Evolutionary conservation across 2,329 filamentous ascomycete genomes (phyloP).

Genomic region (Fusarium abutilonis): DNA sequence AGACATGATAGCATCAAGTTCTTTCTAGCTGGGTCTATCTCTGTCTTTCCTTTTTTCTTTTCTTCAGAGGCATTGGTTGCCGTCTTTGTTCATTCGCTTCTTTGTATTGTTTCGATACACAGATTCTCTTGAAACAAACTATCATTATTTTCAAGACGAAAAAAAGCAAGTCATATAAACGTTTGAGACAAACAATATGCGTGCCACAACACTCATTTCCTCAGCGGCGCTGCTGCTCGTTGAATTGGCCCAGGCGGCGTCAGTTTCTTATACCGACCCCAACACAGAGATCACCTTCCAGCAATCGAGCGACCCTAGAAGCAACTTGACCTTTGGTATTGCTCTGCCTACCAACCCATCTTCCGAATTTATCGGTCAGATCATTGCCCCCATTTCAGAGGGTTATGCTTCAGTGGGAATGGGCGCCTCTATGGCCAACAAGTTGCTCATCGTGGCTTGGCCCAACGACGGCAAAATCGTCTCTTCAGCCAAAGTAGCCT

Average conservation of each 20-base stretch:
- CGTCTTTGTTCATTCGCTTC: slow-evolving; percentile 27
- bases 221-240: slow-evolving; percentile 35
- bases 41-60: slow-evolving; percentile 12
- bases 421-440: slow-evolving; percentile 66
- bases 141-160: slow-evolving; percentile 1
- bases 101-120: slow-evolving; percentile 4
- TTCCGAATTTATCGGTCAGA: slow-evolving; percentile 66
- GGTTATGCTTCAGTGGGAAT: slow-evolving; percentile 66
- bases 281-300: slow-evolving; percentile 64
- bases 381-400: slow-evolving; percentile 61
- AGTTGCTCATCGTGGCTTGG: slow-evolving; percentile 68
- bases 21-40: slow-evolving; percentile 26
- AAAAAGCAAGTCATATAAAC: slow-evolving; percentile 4
- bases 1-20: not conserved
- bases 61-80: slow-evolving; percentile 35
- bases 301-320: slow-evolving; percentile 56
- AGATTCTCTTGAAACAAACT: slow-evolving; percentile 9
- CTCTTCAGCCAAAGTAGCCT: slow-evolving; percentile 67
- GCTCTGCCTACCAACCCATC: slow-evolving; percentile 62
- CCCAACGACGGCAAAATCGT: slow-evolving; percentile 62
- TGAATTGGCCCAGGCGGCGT: slow-evolving; percentile 20
- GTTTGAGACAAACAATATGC: slow-evolving; percentile 20
- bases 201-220: slow-evolving; percentile 31
- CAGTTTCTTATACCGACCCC: slow-evolving; percentile 54
- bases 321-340: slow-evolving; percentile 64